Evolutionary conservation across 2,329 filamentous ascomycete genomes (phyloP).

Genomic region (Elsinoe perseae): DNA sequence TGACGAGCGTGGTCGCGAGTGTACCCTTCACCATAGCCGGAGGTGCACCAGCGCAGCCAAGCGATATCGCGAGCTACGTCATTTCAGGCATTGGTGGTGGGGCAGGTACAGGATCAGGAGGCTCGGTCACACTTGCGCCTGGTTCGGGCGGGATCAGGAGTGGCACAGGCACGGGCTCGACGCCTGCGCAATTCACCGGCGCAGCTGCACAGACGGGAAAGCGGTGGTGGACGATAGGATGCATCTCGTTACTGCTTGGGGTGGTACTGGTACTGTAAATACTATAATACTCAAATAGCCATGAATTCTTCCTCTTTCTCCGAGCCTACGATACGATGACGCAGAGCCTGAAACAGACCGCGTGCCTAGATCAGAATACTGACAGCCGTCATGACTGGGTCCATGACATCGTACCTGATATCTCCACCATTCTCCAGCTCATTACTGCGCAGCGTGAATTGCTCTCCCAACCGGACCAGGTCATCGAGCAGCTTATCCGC

Average conservation of each 20-base stretch:
- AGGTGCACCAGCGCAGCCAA: neutral
- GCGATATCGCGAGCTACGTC: slow-evolving; percentile 1
- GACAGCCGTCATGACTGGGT: slow-evolving; percentile 11
- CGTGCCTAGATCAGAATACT: neutral
- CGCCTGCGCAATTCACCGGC: slow-evolving; percentile 3
- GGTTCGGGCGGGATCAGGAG: neutral
- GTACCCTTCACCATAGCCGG: neutral
- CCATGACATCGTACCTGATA: slow-evolving; percentile 11
- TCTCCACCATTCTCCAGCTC: slow-evolving; percentile 16
- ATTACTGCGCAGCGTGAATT: slow-evolving; percentile 24
- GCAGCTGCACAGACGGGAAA: neutral
- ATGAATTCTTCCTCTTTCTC: neutral
- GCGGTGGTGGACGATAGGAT: neutral
- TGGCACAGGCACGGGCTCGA: neutral
- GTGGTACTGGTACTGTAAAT: neutral
- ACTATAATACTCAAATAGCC: neutral
- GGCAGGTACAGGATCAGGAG: neutral
- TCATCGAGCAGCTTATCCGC: slow-evolving; percentile 27
- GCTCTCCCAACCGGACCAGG: slow-evolving; percentile 25
- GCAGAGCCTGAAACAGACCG: too few relatives aligned
- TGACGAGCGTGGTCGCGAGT: neutral
- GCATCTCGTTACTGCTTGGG: neutral
- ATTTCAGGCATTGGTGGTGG: neutral
- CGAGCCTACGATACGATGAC: too few relatives aligned
- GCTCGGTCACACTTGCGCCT: neutral